Conservation (phyloP, 1,284 basidiomycete species). For the Kwoniella shivajii region DNA sequence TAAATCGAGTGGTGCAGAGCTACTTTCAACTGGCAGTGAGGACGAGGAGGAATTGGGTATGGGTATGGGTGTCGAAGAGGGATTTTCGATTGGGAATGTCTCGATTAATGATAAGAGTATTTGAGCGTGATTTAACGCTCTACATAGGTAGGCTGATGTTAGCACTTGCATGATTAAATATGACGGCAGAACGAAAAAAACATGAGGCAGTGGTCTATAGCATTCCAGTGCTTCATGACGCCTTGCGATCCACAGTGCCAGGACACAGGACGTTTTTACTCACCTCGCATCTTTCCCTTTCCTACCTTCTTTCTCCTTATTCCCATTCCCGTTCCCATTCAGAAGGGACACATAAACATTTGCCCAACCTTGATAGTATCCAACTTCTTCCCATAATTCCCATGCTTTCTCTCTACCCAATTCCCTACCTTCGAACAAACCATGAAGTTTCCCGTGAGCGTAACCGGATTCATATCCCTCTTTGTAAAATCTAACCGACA, state of each 20-base stretch:
- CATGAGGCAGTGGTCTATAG: not conserved
- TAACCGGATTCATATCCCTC: slow-evolving; percentile 74
- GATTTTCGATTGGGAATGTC: slow-evolving; percentile 76
- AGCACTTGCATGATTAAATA: not conserved
- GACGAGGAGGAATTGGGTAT: not conserved
- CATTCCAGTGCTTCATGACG: not conserved
- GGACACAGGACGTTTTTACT: slow-evolving; percentile 1
- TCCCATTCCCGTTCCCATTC: slow-evolving; percentile 46
- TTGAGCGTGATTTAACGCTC: slow-evolving; percentile 66
- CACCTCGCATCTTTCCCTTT: slow-evolving; percentile 38
- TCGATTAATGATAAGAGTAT: slow-evolving; percentile 71
- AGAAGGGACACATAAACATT: slow-evolving; percentile 63
- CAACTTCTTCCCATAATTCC: slow-evolving; percentile 96
- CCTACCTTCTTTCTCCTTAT: slow-evolving; percentile 3
- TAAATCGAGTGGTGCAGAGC: too few species aligned
- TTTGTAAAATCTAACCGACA: slow-evolving; percentile 69
- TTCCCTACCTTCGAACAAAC: slow-evolving; percentile 86
- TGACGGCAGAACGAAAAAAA: not conserved
- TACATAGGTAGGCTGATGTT: slow-evolving; percentile 5
- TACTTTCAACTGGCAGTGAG: not conserved
- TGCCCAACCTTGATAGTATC: slow-evolving; percentile 86
- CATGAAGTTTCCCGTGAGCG: slow-evolving; percentile 84
- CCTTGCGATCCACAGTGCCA: not conserved
- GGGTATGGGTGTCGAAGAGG: slow-evolving; percentile 48
- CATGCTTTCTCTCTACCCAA: slow-evolving; percentile 88